These are phyloP conservation scores for Zarea fungicola DNA, from an alignment of 2,329 filamentous ascomycete species.

Conservation along the genomic window DNA sequence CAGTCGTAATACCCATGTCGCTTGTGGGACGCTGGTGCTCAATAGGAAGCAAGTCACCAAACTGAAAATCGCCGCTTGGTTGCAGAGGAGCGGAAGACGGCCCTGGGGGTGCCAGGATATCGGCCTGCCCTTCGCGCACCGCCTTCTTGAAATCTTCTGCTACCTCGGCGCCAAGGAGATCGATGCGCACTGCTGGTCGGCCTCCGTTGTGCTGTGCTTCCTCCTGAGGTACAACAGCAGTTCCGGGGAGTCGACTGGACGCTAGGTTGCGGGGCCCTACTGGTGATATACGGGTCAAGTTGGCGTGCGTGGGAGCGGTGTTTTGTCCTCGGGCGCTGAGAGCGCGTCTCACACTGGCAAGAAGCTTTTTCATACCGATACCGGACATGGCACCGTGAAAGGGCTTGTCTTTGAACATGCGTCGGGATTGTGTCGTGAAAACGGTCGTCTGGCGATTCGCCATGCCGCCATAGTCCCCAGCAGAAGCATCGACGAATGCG, in stretches of 20 bases:
- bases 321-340: constrained; percentile 57
- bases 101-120: constrained; percentile 17
- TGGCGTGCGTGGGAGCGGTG: constrained; percentile 39
- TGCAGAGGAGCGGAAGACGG: constrained; percentile 26
- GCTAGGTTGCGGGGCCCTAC: constrained; percentile 49
- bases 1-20: constrained; percentile 60
- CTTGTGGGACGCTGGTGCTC: constrained; percentile 39
- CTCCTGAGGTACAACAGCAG: constrained; percentile 54
- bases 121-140: constrained; percentile 55
- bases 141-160: constrained; percentile 74
- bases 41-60: constrained; percentile 30
- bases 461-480: constrained; percentile 42
- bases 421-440: constrained; percentile 35
- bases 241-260: constrained; percentile 54
- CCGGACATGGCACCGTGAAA: constrained; percentile 58
- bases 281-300: constrained; percentile 42
- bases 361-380: constrained; percentile 76
- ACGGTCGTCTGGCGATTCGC: constrained; percentile 50
- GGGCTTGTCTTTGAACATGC: constrained; percentile 41
- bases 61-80: constrained; percentile 34
- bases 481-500: constrained; percentile 67
- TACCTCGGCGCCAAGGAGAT: constrained; percentile 73
- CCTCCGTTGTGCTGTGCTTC: constrained; percentile 37
- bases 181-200: constrained; percentile 62
- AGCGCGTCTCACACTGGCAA: constrained; percentile 80